These are phyloP conservation scores for Pseudozyma pruni DNA, from an alignment of 1,284 basidiomycete genomes.

Conservation along the genomic window DNA sequence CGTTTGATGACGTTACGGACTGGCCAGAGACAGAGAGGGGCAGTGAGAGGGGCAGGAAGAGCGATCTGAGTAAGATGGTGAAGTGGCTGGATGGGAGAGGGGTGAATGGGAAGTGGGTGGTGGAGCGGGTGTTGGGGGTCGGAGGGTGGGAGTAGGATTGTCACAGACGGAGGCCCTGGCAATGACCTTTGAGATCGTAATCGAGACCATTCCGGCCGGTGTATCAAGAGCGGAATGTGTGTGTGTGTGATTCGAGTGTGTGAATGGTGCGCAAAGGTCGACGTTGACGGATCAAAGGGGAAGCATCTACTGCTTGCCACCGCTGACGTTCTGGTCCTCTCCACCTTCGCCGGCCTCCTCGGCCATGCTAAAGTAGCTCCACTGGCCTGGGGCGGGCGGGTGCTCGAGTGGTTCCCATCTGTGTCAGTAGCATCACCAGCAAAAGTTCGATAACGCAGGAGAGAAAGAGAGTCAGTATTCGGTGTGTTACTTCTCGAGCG, in stretches of 20 bases:
- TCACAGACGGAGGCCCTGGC: no score
- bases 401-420: slow-evolving; percentile 90
- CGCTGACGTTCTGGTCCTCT: slow-evolving; percentile 40
- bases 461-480: not conserved
- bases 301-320: slow-evolving; percentile 25
- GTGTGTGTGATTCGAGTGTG: not conserved
- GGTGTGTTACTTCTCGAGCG: not conserved
- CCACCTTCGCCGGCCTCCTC: slow-evolving; percentile 63
- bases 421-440: slow-evolving; percentile 1
- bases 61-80: slow-evolving; percentile 40
- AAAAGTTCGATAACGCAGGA: no score
- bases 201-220: no score
- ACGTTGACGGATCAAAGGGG: not conserved
- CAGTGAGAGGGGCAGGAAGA: slow-evolving; percentile 28
- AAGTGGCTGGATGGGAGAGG: slow-evolving; percentile 35
- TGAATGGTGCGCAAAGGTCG: not conserved
- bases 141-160: slow-evolving; percentile 28
- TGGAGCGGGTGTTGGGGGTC: slow-evolving; percentile 29
- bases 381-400: slow-evolving; percentile 82
- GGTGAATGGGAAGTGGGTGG: slow-evolving; percentile 15
- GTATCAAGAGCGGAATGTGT: no score
- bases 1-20: slow-evolving; percentile 49
- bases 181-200: no score
- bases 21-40: slow-evolving; percentile 31
- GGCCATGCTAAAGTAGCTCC: slow-evolving; percentile 77